A percentile compares a stretch with the other conserved stretches of the same genome.
These are phyloP conservation scores for Fusarium sp. DNA, from an alignment of 2,329 filamentous ascomycete genomes.

Conservation along the genomic window DNA sequence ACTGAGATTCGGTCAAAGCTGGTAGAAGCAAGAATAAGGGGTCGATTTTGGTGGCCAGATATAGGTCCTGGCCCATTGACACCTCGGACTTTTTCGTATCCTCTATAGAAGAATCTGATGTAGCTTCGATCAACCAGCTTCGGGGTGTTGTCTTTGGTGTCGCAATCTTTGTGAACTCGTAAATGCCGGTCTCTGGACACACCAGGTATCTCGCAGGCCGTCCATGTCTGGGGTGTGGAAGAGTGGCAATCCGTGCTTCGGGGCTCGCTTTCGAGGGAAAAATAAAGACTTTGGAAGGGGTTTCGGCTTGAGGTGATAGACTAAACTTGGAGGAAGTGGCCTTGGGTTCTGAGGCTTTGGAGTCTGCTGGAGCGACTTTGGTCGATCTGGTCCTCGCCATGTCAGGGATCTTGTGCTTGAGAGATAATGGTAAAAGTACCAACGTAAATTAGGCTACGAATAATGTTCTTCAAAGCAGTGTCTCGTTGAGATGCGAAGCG, in stretches of 20 bases:
- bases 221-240: slow-evolving; percentile 66
- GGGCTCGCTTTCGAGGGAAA: slow-evolving; percentile 63
- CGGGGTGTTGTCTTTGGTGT: slow-evolving; percentile 62
- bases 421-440: not conserved
- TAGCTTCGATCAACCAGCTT: slow-evolving; percentile 68
- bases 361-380: slow-evolving; percentile 46
- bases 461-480: slow-evolving; percentile 3
- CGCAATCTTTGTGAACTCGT: slow-evolving; percentile 69
- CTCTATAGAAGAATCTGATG: slow-evolving; percentile 8
- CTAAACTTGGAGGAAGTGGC: slow-evolving; percentile 52
- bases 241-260: slow-evolving; percentile 66
- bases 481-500: not conserved
- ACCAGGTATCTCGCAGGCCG: slow-evolving; percentile 68
- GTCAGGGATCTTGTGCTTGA: slow-evolving; percentile 2
- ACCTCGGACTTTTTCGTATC: slow-evolving; percentile 49
- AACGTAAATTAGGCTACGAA: not conserved
- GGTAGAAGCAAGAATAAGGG: slow-evolving; percentile 85
- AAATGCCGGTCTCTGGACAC: slow-evolving; percentile 69
- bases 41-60: slow-evolving; percentile 85
- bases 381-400: slow-evolving; percentile 63
- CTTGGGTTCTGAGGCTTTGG: slow-evolving; percentile 43
- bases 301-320: slow-evolving; percentile 52
- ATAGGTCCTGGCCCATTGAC: slow-evolving; percentile 75
- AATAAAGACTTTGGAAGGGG: slow-evolving; percentile 66
- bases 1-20: slow-evolving; percentile 62